Base-by-base conservation (phyloP, 768 basidiomycete genomes). In the Clitopilus passeckerianus region DNA sequence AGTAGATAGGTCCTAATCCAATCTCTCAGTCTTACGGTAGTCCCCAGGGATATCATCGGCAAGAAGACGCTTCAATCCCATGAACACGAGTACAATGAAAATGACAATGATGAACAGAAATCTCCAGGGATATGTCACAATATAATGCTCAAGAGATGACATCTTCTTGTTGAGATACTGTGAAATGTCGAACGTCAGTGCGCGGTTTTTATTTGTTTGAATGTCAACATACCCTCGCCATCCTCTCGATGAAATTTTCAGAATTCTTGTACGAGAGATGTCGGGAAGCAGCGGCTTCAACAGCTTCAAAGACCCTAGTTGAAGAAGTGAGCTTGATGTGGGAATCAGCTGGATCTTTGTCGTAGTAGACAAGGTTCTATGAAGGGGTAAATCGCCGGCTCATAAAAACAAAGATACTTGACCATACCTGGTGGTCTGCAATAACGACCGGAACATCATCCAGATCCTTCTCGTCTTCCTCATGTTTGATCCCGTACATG, bases 291-390 rank as follows among this genome's bases (percentile, higher is more conserved):
- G 87, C 82, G 15, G 83, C 87, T 43, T 92, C 87, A 6, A 96
- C 76, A 2, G 90, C 81, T 0, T 85, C 81, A 56, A 90, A 87
- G 34, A 96, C 74, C 61, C 82, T 74, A 18, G 66, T 65, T 0
- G 71, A 71, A 0, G 76, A 75, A 0, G 84, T 81, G 30, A 95
- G 74, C 54, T 78, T 68, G 64, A 96, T 81, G 8, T 71, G 72
- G 16, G 75, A 72, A 1, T 86, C 85, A 1, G 75, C 68, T 15
- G 78, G 73, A 60, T 92, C 92, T 18, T 71, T 70, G 65, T 94
- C 84, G 65, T 89, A 95, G 67, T 96, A 97, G 34, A 92, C 67
- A 57, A 92, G 71, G 34, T 75, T 76, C 92, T 94, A 66, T 16
- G 34, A 18, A 10, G 15, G 44, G 27, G 59, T 37, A 20, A 44